Base-by-base conservation (phyloP, 2,329 filamentous ascomycete genomes). In the Dothideomycetes sp. region DNA sequence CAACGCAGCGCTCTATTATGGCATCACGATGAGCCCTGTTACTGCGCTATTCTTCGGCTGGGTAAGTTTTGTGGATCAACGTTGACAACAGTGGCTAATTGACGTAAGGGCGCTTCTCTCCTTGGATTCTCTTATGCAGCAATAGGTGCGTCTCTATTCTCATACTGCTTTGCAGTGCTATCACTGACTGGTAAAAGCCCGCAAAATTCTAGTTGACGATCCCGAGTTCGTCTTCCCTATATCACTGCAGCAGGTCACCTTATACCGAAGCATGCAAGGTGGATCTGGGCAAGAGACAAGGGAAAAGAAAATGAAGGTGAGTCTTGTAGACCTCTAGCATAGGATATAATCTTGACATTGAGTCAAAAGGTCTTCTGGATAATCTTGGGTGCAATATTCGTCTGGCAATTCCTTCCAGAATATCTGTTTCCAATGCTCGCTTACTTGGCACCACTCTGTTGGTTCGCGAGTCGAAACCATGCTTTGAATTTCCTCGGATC, bases 341-440 rank as follows among this genome's bases (percentile, higher is more conserved):
- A n/a, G n/a, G n/a, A n/a, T n/a, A n/a, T 49, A 75, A 27, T 27
- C 7, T 12, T 27, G 22, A 27, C 22, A 7, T 27, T 27, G 7
- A 12, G 12, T 27, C 12, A 72, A 53, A 64, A 60, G 30, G 61
- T 77, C 1, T 77, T 78, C 54, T 77, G 76, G 55, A 52, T 62
- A 7, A 62, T 66, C 0, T 57, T 78, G 1, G 42, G 68, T 0
- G 73, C 62, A 4, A 63, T 76, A 41, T 73, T 67, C 0, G 48
- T 75, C 1, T 79, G 75, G 75, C 73, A 79, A 44, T 78, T 78
- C 44, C 55, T 78, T 0, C 74, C 74, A 1, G 73, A 78, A 50
- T 78, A 66, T 38, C 64, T 70, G 2, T 78, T 78, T 41, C 74
- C 73, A 0, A 70, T 78, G 51, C 60, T 75, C 1, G 70, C 66